Evolutionary conservation across 345 rosid species (phyloP), one percentile per base, ranked within the genome.

Genomic region (Eucalyptus viminalis): DNA sequence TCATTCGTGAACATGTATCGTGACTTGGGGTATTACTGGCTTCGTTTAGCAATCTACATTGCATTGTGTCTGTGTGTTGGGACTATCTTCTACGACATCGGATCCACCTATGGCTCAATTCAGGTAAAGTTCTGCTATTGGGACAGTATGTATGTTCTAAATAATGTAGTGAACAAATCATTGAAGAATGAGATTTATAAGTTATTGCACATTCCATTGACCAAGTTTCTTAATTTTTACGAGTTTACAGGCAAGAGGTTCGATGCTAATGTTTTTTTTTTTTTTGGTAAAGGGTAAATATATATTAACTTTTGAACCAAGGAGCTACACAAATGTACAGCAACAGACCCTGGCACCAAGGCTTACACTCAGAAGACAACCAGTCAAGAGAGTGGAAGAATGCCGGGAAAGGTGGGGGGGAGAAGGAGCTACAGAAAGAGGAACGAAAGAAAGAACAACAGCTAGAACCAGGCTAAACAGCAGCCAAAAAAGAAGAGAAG

Each of bases 21-120:
- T 3, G 95, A 94, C 72, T 87, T 94, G 85, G 96, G 95, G 47
- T 94, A 94, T 83, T 95, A 94, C 49, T 94, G 95, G 97, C 94
- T 94, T 88, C 94, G 95, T 67, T 91, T 94, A 56, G 95, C 90
- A 17, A 91, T 94, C 89, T 93, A 95, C 34, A 81, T 94, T 43
- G 94, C 94, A 3, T 81, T 94, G 60, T 89, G 94, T 58, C 86
- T 94, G 16, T 94, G 96, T 27, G 91, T 94, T 10, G 97, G 95
- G 27, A 95, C 93, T 3, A 91, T 90, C 76, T 90, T 86, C 86
- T 37, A 88, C 16, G 44, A 88, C 14, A 72, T 90, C 43, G 88
- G 97, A 72, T 88, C 80, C 43, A 76, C 58, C n/a, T 94, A 47
- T 40, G 95, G 94, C 15, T 94, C 95, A 87, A 95, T 94, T 87